Base-by-base conservation (phyloP, 2,329 filamentous ascomycete species). In the Cladobotryum mycophilum region DNA sequence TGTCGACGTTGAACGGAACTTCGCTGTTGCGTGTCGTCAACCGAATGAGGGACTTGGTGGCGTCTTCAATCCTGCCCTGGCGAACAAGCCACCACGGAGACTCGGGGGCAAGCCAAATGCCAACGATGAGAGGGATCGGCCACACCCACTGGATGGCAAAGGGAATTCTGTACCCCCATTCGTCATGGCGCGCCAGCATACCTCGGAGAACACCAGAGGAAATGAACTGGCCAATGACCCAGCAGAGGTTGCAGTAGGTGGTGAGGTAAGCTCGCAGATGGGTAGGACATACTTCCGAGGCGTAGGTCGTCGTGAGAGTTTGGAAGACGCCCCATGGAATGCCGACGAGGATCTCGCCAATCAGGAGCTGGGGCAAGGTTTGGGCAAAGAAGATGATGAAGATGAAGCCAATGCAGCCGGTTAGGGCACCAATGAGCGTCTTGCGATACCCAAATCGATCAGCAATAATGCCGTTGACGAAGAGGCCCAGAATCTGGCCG, bases 31-130 rank as follows among this genome's bases (percentile, higher is more conserved):
- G 66, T 8, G 55, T 61, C 4, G 70, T 70, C 15, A 78, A 65
- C 5, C 72, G 65, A 35, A 60, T 54, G 0, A 78, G 57, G 0
- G 71, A 66, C 5, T 57, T 51, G 55, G 70, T 69, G 20, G 67
- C 74, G 1, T 70, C 68, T 3, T 69, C 67, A 3, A 68, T 53
- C 9, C 66, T 65, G 2, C 67, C 70, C 3, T 64, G 61, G 6
- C 74, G 70, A 8, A 76, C 69, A 5, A 75, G 67, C 70, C 72
- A 77, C 72, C 75, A 78, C 1, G 75, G 75, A 3, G 71, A 75
- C 54, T 78, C 75, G 1, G 75, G 75, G 4, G 73, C 72, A 14
- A 76, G 67, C 42, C 64, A 61, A 44, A 73, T 67, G 15, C 65
- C 68, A 1, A 74, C 57, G 8, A 74, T 61, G 2, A 78, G 62